phyloP scores from a whole-genome alignment of 1,139 yeast species.

The Torulaspora pretoriensis region DNA sequence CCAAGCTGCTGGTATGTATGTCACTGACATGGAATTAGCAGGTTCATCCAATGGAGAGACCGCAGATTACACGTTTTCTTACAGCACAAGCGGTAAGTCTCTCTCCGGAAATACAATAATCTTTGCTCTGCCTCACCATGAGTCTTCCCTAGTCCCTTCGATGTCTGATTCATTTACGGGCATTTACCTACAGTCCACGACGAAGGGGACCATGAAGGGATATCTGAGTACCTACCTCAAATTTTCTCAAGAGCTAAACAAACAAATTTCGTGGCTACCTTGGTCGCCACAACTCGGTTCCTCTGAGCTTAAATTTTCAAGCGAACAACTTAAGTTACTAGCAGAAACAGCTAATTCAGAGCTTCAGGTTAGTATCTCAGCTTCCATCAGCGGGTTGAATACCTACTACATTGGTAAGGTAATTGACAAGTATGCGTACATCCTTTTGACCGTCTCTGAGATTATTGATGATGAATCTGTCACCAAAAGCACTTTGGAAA shows the following conservation, averaged over 20 bases:
- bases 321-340: slow-evolving; percentile 48
- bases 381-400: slow-evolving; percentile 46
- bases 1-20: slow-evolving; percentile 60
- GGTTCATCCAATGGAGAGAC: slow-evolving; percentile 39
- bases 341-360: slow-evolving; percentile 57
- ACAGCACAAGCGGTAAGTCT: slow-evolving; percentile 52
- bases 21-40: slow-evolving; percentile 40
- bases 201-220: slow-evolving; percentile 66
- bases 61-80: slow-evolving; percentile 52
- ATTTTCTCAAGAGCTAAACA: slow-evolving; percentile 46
- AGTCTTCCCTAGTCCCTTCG: slow-evolving; percentile 45
- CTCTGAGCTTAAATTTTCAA: slow-evolving; percentile 43
- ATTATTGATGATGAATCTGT: slow-evolving; percentile 52
- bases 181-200: slow-evolving; percentile 50
- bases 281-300: slow-evolving; percentile 43
- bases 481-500: slow-evolving; percentile 46
- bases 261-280: slow-evolving; percentile 56
- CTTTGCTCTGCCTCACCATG: slow-evolving; percentile 73
- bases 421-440: slow-evolving; percentile 71
- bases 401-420: slow-evolving; percentile 68
- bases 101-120: slow-evolving; percentile 50
- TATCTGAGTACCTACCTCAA: slow-evolving; percentile 48
- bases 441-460: slow-evolving; percentile 59
- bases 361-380: slow-evolving; percentile 51
- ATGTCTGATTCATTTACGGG: slow-evolving; percentile 44